Conservation (phyloP, 164 flowering plant genomes). For the Santalum album region DNA sequence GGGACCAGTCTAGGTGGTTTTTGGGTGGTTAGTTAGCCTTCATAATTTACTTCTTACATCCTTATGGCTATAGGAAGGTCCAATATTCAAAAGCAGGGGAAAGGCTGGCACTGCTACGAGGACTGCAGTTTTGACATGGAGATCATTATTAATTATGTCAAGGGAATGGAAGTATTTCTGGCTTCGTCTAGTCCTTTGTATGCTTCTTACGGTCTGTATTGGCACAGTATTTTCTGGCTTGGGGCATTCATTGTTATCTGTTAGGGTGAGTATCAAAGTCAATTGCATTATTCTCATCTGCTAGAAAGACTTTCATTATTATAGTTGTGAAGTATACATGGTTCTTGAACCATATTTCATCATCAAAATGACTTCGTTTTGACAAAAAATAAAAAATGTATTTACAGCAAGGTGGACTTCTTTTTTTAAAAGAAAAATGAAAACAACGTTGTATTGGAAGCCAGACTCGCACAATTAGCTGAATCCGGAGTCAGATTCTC, state of each 20-base stretch:
- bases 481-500: too few species aligned
- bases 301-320: too few species aligned
- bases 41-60: background rate
- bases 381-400: too few species aligned
- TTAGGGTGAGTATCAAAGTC: constrained; percentile 53
- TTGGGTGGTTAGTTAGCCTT: too few species aligned
- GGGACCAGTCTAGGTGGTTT: too few species aligned
- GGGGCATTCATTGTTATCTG: constrained; percentile 89
- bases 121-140: constrained; percentile 87
- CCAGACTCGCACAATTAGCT: too few species aligned
- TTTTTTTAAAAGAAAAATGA: too few species aligned
- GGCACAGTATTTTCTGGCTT: constrained; percentile 82
- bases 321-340: too few species aligned
- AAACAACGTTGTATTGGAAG: too few species aligned
- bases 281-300: background rate
- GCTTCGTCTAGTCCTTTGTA: constrained; percentile 75
- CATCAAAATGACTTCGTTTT: too few species aligned
- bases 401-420: too few species aligned
- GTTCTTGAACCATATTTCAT: too few species aligned
- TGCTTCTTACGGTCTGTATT: constrained; percentile 70
- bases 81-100: constrained; percentile 77
- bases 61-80: constrained; percentile 63
- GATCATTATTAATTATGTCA: constrained; percentile 89
- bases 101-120: constrained; percentile 58
- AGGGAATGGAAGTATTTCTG: constrained; percentile 98